These are phyloP conservation scores for Aspergillus sp. DNA, from an alignment of 2,329 filamentous ascomycete species.

Conservation along the genomic window DNA sequence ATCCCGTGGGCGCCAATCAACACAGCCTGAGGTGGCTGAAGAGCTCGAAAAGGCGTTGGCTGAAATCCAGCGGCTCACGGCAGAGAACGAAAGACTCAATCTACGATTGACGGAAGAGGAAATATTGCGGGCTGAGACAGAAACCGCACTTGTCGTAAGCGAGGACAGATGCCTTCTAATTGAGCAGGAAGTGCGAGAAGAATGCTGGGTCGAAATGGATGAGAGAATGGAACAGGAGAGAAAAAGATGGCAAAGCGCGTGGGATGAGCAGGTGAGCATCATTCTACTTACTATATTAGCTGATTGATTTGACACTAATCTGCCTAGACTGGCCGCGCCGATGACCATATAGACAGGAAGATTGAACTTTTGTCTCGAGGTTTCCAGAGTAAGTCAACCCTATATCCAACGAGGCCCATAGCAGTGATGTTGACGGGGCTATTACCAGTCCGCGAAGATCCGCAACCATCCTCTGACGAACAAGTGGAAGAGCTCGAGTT, in stretches of 20 bases:
- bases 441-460: slow-evolving; percentile 46
- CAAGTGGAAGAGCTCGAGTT: slow-evolving; percentile 64
- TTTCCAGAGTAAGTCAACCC: slow-evolving; percentile 42
- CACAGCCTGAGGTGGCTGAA: slow-evolving; percentile 45
- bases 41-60: slow-evolving; percentile 80
- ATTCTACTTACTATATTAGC: background rate
- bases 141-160: slow-evolving; percentile 68
- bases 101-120: slow-evolving; percentile 70
- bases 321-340: slow-evolving; percentile 62
- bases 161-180: slow-evolving; percentile 67
- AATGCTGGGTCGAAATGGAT: slow-evolving; percentile 87
- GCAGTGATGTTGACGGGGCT: background rate
- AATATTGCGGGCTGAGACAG: slow-evolving; percentile 67
- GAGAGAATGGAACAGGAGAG: slow-evolving; percentile 71
- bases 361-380: slow-evolving; percentile 69
- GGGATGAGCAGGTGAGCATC: slow-evolving; percentile 66
- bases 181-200: slow-evolving; percentile 83
- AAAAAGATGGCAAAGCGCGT: slow-evolving; percentile 74
- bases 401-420: background rate
- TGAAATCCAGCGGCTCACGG: slow-evolving; percentile 75
- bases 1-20: slow-evolving; percentile 45
- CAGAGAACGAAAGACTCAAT: slow-evolving; percentile 74
- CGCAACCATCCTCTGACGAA: slow-evolving; percentile 54
- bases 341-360: slow-evolving; percentile 86
- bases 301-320: slow-evolving; percentile 14